Evolutionary conservation across 1,284 basidiomycete genomes (phyloP).

Genomic region (Peniophora sp.): DNA sequence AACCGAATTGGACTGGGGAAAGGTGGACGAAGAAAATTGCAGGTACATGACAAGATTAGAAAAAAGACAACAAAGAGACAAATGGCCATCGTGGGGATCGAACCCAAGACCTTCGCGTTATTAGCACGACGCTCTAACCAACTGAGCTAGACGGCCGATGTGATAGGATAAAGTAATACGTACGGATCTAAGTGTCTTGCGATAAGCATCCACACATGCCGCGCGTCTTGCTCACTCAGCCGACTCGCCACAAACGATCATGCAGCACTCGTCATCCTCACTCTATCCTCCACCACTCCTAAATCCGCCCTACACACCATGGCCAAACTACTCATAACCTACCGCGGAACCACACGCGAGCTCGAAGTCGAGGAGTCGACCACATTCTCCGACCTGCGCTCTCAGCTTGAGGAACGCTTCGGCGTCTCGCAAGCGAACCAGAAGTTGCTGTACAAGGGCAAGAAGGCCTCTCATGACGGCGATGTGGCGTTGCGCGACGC

Average conservation of each 20-base stretch:
- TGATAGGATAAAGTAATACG: background rate
- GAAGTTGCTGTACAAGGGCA: conserved; percentile 68
- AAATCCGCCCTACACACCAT: background rate
- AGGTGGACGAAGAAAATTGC: too few species aligned
- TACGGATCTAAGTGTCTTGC: too few species aligned
- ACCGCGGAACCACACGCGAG: background rate
- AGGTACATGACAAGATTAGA: too few species aligned
- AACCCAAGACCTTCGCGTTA: conserved; percentile 7
- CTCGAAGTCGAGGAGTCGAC: conserved; percentile 35
- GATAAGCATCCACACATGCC: background rate
- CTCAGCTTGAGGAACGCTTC: conserved; percentile 51
- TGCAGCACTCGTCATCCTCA: background rate
- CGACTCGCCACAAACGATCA: too few species aligned
- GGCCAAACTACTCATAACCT: background rate
- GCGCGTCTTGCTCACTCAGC: too few species aligned
- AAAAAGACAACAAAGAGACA: background rate
- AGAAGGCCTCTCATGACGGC: conserved; percentile 30
- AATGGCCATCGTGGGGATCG: conserved; percentile 5
- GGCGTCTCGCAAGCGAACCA: conserved; percentile 54
- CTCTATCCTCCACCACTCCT: background rate
- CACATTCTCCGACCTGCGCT: conserved; percentile 38
- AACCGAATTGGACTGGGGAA: too few species aligned
- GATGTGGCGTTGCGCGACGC: conserved; percentile 37
- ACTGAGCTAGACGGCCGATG: conserved; percentile 4
- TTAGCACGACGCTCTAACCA: conserved; percentile 7